Conservation (phyloP, 2,329 filamentous ascomycete genomes). For the Pseudocercospora pini-densiflorae region DNA sequence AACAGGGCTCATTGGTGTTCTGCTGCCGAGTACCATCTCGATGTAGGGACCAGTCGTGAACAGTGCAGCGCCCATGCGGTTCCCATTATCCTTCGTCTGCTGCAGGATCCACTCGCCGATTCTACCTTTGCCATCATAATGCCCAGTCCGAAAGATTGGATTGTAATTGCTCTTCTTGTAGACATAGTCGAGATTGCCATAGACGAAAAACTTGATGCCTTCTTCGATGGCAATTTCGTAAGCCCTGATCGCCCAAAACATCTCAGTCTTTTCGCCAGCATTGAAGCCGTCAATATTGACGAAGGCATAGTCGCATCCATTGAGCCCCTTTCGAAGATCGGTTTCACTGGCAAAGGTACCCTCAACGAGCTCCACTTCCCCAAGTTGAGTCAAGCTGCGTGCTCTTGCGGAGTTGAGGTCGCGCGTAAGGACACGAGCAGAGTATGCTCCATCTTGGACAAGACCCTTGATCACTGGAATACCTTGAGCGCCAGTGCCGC, state of each 20-base stretch:
- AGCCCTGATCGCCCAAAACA: slow-evolving; percentile 49
- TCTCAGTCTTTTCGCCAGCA: slow-evolving; percentile 57
- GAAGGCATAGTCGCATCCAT: slow-evolving; percentile 55
- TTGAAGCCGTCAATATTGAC: slow-evolving; percentile 62
- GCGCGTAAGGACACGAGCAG: slow-evolving; percentile 55
- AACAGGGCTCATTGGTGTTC: slow-evolving; percentile 32
- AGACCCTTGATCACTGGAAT: slow-evolving; percentile 33
- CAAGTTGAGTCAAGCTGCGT: slow-evolving; percentile 47
- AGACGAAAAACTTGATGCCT: slow-evolving; percentile 50
- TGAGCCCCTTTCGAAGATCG: slow-evolving; percentile 51
- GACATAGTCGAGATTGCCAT: slow-evolving; percentile 56
- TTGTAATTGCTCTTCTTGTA: slow-evolving; percentile 56
- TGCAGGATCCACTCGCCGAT: slow-evolving; percentile 39
- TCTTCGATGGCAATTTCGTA: slow-evolving; percentile 44
- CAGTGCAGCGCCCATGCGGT: slow-evolving; percentile 35
- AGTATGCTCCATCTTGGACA: slow-evolving; percentile 44
- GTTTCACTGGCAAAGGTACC: slow-evolving; percentile 56
- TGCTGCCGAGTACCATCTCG: slow-evolving; percentile 33
- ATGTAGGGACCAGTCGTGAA: slow-evolving; percentile 41
- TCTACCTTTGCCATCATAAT: slow-evolving; percentile 51
- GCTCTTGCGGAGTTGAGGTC: slow-evolving; percentile 49
- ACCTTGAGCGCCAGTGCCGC: slow-evolving; percentile 36
- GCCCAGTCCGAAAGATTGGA: slow-evolving; percentile 51
- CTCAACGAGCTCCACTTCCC: slow-evolving; percentile 53
- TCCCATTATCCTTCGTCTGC: slow-evolving; percentile 31